Conservation (phyloP, 495 filamentous ascomycete species). For the Aspergillus saccharolyticus region DNA sequence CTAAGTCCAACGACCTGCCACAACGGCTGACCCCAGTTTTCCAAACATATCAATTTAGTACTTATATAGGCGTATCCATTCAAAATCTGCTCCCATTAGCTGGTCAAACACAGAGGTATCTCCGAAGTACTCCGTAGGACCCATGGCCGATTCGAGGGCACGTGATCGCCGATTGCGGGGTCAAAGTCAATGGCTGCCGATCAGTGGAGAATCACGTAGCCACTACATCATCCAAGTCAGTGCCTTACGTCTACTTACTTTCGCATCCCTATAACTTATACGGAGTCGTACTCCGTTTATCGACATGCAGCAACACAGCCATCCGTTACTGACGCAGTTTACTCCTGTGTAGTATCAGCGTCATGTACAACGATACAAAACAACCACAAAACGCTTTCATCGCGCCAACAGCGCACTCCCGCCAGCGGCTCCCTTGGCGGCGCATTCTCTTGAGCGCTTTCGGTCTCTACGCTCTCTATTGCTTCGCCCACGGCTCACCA, state of each 20-base stretch:
- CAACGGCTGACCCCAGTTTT: too few relatives aligned
- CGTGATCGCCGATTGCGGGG: too few relatives aligned
- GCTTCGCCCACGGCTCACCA: neutral
- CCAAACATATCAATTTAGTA: too few relatives aligned
- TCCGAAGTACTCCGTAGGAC: too few relatives aligned
- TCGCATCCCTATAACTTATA: too few relatives aligned
- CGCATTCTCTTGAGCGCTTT: neutral
- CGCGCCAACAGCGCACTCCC: neutral
- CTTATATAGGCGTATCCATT: too few relatives aligned
- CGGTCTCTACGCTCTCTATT: conserved; percentile 1
- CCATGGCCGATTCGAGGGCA: too few relatives aligned
- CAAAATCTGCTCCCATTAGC: too few relatives aligned
- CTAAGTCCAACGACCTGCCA: too few relatives aligned
- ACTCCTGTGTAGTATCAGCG: neutral
- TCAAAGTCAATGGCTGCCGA: neutral
- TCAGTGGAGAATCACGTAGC: neutral
- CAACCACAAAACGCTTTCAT: neutral
- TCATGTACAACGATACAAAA: neutral
- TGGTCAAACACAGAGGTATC: too few relatives aligned
- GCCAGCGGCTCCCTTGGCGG: conserved; percentile 1
- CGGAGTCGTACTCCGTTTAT: too few relatives aligned
- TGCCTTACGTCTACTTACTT: too few relatives aligned
- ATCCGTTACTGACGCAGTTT: neutral
- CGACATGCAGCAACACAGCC: neutral
- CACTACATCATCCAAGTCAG: neutral